Percentiles rank a stretch among this genome's conserved stretches.
Conservation (phyloP, 1,284 basidiomycete species). For the Apiotrichum montevideense region DNA sequence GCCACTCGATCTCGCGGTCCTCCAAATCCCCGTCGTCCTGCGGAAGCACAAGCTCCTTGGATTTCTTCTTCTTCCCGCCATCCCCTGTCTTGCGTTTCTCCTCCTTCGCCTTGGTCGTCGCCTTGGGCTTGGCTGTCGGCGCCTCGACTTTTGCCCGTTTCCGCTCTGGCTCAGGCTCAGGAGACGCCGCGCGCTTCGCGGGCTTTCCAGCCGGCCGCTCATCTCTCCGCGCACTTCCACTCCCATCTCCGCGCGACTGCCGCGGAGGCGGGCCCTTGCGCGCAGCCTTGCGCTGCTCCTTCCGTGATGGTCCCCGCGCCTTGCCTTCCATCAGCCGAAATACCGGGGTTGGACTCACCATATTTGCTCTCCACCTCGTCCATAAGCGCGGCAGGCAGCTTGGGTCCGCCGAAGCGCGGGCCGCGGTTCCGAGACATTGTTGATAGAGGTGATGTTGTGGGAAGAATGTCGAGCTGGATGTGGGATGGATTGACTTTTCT, state of each 20-base stretch:
- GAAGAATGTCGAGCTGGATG: too few relatives aligned
- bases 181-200: conserved; percentile 8
- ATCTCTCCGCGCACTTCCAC: too few relatives aligned
- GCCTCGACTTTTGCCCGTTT: conserved; percentile 19
- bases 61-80: conserved; percentile 9
- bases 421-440: neutral
- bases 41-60: conserved; percentile 37
- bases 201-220: neutral
- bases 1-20: conserved; percentile 67
- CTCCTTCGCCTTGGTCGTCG: too few relatives aligned
- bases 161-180: conserved; percentile 19
- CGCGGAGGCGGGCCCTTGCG: conserved; percentile 10
- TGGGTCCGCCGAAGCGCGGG: conserved; percentile 14
- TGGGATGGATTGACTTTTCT: too few relatives aligned
- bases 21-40: conserved; percentile 52
- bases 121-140: neutral
- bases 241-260: too few relatives aligned
- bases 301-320: neutral
- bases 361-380: conserved; percentile 31
- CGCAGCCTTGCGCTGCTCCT: conserved; percentile 16
- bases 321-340: too few relatives aligned
- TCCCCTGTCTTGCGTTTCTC: too few relatives aligned
- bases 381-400: conserved; percentile 33
- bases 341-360: conserved; percentile 15
- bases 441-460: too few relatives aligned